Evolutionary conservation across 2,329 filamentous ascomycete species (phyloP).

Genomic region (Clarireedia homoeocarpa): DNA sequence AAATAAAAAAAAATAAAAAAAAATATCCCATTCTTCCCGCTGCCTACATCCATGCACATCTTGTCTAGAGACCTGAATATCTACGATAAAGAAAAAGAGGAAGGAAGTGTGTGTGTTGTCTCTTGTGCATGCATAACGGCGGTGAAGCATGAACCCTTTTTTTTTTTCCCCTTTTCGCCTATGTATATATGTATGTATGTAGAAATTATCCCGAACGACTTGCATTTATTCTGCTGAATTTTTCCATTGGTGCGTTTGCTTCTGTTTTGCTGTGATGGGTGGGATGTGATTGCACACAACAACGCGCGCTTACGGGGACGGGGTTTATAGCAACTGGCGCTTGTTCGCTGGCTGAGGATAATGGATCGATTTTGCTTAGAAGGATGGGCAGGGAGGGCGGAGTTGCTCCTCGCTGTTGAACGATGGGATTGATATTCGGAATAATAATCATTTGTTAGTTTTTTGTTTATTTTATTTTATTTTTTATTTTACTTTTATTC

Average conservation of each 20-base stretch:
- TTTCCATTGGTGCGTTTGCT: not conserved
- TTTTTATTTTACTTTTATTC: not conserved
- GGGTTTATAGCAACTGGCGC: not conserved
- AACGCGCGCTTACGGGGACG: not conserved
- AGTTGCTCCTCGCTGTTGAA: no score
- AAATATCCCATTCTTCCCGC: no score
- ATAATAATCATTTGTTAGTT: no score
- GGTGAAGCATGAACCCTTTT: conserved; percentile 7
- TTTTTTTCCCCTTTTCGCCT: no score
- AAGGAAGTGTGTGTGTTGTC: not conserved
- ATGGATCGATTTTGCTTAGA: not conserved
- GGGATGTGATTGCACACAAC: not conserved
- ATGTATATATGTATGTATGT: no score
- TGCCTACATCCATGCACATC: no score
- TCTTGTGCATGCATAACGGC: conserved; percentile 15
- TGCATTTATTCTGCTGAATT: not conserved
- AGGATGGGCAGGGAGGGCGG: not conserved
- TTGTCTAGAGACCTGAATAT: no score
- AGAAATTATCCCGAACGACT: no score
- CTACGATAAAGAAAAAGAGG: no score
- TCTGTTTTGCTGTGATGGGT: not conserved
- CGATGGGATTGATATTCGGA: no score
- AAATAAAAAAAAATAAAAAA: no score
- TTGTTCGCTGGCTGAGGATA: not conserved
- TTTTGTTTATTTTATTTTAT: not conserved